Conservation (phyloP, 805 yeast species). For the Saturnispora besseyi region DNA sequence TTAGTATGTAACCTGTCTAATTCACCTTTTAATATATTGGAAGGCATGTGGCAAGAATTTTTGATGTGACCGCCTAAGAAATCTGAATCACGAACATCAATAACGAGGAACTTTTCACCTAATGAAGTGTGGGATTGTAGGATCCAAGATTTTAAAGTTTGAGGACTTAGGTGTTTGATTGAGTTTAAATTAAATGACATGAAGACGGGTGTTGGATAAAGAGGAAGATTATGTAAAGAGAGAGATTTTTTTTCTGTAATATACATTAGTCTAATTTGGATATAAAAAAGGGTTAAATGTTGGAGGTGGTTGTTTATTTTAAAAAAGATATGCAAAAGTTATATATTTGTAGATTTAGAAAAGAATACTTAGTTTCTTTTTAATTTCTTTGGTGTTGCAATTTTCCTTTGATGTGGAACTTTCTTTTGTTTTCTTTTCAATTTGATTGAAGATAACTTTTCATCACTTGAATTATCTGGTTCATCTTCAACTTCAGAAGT, state of each 20-base stretch:
- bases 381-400: constrained; percentile 1
- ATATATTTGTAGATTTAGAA: too few relatives aligned
- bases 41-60: constrained; percentile 48
- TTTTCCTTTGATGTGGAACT: constrained; percentile 6
- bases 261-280: too few relatives aligned
- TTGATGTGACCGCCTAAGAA: constrained; percentile 66
- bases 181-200: constrained; percentile 28
- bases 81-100: constrained; percentile 85
- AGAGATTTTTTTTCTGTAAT: neutral
- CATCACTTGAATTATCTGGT: constrained; percentile 1
- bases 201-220: neutral
- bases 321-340: too few relatives aligned
- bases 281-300: too few relatives aligned
- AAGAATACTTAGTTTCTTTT: neutral
- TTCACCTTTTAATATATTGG: constrained; percentile 33
- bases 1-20: constrained; percentile 29
- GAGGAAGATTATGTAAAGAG: neutral
- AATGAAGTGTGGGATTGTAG: constrained; percentile 30
- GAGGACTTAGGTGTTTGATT: constrained; percentile 39
- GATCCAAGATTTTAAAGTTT: constrained; percentile 40
- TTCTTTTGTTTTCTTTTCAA: neutral
- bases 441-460: neutral
- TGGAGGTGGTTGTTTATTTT: too few relatives aligned
- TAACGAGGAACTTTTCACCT: constrained; percentile 39
- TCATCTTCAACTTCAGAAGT: constrained; percentile 19